Conservation (phyloP, 1,139 yeast genomes). For the Saccharomyces hybrid region DNA sequence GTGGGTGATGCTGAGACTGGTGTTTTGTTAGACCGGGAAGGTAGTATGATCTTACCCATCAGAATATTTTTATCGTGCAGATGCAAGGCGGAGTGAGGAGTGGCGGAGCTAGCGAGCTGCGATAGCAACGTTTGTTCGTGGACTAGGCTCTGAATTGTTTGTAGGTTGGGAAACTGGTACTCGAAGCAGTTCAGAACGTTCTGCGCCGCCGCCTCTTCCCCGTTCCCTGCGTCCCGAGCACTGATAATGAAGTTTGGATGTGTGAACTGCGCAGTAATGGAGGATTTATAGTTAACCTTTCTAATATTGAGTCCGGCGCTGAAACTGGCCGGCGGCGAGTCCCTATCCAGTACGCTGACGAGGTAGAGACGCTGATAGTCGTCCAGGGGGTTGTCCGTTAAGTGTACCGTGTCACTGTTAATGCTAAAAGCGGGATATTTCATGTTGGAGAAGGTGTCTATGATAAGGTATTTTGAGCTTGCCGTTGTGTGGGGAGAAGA, state of each 20-base stretch:
- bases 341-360: neutral
- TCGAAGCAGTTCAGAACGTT: conserved; percentile 24
- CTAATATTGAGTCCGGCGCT: neutral
- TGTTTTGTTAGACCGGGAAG: neutral
- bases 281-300: neutral
- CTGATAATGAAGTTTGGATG: neutral
- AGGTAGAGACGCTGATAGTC: conserved; percentile 28
- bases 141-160: neutral
- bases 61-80: neutral
- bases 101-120: neutral
- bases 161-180: conserved; percentile 22
- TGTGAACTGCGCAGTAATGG: neutral
- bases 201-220: neutral
- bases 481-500: neutral
- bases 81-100: neutral
- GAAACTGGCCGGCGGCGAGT: neutral
- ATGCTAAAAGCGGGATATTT: neutral
- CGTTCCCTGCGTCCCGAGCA: neutral
- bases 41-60: neutral
- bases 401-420: conserved; percentile 5
- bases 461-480: neutral
- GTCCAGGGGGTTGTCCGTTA: conserved; percentile 25
- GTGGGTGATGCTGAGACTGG: conserved; percentile 7
- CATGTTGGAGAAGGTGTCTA: neutral
- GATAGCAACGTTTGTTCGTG: neutral